phyloP scores from a whole-genome alignment of 1,284 basidiomycete species.

The Cutaneotrichosporon sp. region DNA sequence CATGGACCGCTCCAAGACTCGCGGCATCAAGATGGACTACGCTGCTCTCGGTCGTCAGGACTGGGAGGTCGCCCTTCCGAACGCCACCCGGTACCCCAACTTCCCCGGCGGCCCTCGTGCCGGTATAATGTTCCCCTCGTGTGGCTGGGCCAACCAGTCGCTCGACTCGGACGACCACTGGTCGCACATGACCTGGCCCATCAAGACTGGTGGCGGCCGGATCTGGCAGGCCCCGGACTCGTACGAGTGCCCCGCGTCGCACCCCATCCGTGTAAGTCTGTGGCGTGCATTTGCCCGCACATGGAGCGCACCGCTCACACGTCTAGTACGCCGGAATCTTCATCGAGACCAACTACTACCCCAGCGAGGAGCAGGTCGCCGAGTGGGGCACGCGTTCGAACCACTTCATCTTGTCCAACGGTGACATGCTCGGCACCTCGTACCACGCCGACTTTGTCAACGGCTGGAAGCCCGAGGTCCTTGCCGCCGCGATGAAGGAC shows the following conservation, averaged over 20 bases:
- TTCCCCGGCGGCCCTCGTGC: background rate
- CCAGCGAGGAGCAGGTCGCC: conserved; percentile 1
- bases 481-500: conserved; percentile 47
- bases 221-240: background rate
- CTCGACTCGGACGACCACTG: conserved; percentile 44
- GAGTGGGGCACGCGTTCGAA: conserved; percentile 6
- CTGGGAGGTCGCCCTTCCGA: conserved; percentile 44
- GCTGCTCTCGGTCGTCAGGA: conserved; percentile 53
- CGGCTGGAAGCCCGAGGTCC: conserved; percentile 50
- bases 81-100: conserved; percentile 1
- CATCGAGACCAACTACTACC: conserved; percentile 46
- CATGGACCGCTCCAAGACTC: background rate
- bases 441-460: conserved; percentile 54
- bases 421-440: conserved; percentile 52
- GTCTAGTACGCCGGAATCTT: conserved; percentile 42
- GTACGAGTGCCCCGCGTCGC: conserved; percentile 49
- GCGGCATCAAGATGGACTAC: conserved; percentile 22
- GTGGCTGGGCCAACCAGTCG: conserved; percentile 38
- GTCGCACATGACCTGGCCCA: conserved; percentile 55
- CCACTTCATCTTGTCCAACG: conserved; percentile 38
- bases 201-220: background rate
- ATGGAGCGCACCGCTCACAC: background rate
- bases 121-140: conserved; percentile 42
- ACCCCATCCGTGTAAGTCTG: conserved; percentile 29
- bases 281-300: background rate